Evolutionary conservation across 176 grass and related monocot species (phyloP), one percentile per base, ranked within the genome.

Genomic region (Puya raimondii): DNA sequence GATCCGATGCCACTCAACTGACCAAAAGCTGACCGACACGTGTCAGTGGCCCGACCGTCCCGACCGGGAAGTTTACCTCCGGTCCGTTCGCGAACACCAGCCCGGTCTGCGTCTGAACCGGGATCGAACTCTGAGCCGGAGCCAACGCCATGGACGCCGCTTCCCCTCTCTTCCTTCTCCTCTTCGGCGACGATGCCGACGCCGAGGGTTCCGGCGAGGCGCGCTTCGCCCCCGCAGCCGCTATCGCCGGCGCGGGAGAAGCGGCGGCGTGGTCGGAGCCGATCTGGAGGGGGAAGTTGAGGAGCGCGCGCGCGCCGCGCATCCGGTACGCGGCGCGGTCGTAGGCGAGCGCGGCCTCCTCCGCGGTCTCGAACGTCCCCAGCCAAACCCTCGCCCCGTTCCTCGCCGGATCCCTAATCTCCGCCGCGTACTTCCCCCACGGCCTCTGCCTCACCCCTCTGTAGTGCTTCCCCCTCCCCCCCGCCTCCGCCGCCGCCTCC

Each of bases 241-340:
- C 23, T 0, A 75, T 42, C 27, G 81, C 13, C 0, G 76, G 73
- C 2, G 50, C 70, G 12, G 82, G 71, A 47, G 79, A 72, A 64
- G 85, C 74, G 47, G 72, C 64, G 47, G 72, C 64, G 0, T 81
- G 72, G 23, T 84, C 78, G 63, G 81, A 84, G 51, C 84, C 64
- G 76, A 94, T 90, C 58, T 72, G 86, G 66, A 91, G 87, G 47
- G 91, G 91, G 84, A 96, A 96, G 77, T 96, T 96, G 74, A 96
- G 80, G 63, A 96, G 81, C 33, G 91, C 91, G 70, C 88, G 84
- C 18, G 91, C 83, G n/a, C 91, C 87, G 63, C 91, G 87, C 91
- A 96, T 91, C 72, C 91, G 84, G 82, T 75, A 96, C 33, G 91
- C 91, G 58, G 91, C 87, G 53, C 85, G 82, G 79, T 96, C 91